Percentiles rank a stretch among this genome's conserved stretches.
Conservation (phyloP, 176 grass and related monocot species). For the Hyparrhenia diplandra region DNA sequence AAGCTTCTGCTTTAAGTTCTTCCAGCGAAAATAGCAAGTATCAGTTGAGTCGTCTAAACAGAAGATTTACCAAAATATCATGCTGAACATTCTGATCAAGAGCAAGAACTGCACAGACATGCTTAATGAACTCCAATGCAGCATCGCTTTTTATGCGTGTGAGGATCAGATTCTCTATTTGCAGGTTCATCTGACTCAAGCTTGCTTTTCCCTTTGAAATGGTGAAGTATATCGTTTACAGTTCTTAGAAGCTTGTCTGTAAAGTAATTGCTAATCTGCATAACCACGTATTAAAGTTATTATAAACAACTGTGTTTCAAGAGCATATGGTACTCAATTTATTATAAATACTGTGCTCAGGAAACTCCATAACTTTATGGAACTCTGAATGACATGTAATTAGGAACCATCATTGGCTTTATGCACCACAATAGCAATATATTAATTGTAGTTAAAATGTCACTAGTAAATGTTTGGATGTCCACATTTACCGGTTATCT, state of each 20-base stretch:
- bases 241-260: conserved; percentile 84
- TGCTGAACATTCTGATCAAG: conserved; percentile 91
- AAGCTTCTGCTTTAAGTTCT: not conserved
- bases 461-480: not conserved
- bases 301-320: not conserved
- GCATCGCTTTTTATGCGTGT: conserved; percentile 68
- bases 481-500: not conserved
- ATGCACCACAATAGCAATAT: not conserved
- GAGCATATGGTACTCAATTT: conserved; percentile 11
- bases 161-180: conserved; percentile 37
- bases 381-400: not conserved
- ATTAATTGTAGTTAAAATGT: not conserved
- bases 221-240: conserved; percentile 69
- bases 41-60: conserved; percentile 20
- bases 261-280: conserved; percentile 93
- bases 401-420: not conserved
- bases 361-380: not conserved
- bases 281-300: conserved; percentile 17
- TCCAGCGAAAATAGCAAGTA: conserved; percentile 4
- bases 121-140: conserved; percentile 93
- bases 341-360: not conserved
- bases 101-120: conserved; percentile 88
- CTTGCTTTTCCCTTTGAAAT: conserved; percentile 75
- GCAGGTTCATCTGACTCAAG: conserved; percentile 29
- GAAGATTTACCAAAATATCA: conserved; percentile 82